These are phyloP conservation scores for Trypanosoma mega DNA, from an alignment of 208 protist species.

Conservation along the genomic window DNA sequence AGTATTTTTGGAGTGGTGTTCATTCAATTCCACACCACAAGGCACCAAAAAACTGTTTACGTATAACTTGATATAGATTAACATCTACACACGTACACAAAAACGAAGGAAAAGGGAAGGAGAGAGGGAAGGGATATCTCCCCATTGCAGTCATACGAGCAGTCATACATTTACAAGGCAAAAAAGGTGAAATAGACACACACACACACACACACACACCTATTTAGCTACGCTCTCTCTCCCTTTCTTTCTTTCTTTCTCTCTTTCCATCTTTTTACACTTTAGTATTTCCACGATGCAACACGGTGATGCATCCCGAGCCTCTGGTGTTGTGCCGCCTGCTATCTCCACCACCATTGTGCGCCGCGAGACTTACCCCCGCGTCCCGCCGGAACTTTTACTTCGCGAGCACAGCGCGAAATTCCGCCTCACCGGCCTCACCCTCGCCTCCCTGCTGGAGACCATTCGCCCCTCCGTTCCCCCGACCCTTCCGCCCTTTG, in stretches of 20 bases:
- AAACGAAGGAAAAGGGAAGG: too few relatives aligned
- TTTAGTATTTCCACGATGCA: neutral
- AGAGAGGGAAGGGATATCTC: too few relatives aligned
- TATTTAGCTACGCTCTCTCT: neutral
- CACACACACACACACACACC: slow-evolving; percentile 8
- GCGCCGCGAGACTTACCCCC: slow-evolving; percentile 23
- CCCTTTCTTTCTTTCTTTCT: slow-evolving; percentile 5
- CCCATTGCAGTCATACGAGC: neutral
- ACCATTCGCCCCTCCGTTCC: slow-evolving; percentile 13
- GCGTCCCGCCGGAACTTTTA: slow-evolving; percentile 45
- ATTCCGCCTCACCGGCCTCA: slow-evolving; percentile 27
- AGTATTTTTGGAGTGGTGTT: too few relatives aligned
- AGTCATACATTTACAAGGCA: neutral
- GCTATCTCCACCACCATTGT: slow-evolving; percentile 11
- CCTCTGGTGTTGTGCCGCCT: neutral
- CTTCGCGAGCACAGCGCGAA: slow-evolving; percentile 34
- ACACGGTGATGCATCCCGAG: neutral
- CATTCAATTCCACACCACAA: neutral
- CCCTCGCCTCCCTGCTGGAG: slow-evolving; percentile 23
- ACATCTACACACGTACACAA: too few relatives aligned
- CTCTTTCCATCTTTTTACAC: slow-evolving; percentile 3
- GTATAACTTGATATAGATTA: too few relatives aligned
- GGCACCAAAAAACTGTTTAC: too few relatives aligned
- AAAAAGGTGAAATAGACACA: neutral
- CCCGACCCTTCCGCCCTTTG: slow-evolving; percentile 2